Evolutionary conservation across 2,329 filamentous ascomycete species (phyloP), one percentile per base, ranked within the genome.

Genomic region (Nothophaeocryptopus gaeumannii): DNA sequence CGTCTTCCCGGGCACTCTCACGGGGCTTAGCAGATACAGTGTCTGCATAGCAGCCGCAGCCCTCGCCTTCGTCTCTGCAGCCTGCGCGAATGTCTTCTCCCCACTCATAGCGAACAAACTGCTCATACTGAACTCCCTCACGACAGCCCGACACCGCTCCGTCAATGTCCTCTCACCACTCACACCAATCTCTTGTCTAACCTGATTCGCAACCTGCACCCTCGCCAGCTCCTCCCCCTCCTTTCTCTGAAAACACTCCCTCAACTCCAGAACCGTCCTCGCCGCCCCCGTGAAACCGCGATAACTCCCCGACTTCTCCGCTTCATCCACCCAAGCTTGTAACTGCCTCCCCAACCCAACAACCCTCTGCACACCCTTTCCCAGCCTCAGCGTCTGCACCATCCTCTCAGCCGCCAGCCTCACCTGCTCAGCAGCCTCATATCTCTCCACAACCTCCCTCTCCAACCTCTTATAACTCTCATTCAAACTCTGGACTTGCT

Each of bases 401-500:
- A 96, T 78, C 9, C 90, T 80, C 62, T 87, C 81, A 1, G 89
- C 87, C 9, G 89, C 88, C 45, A 85, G 71, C 8, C 85, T 81
- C 7, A 96, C 88, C 70, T 93, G 84, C 49, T 95, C 87, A 0
- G 93, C 92, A 48, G 86, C 85, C 62, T 89, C 86, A 74, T 95
- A 88, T 61, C 92, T 89, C 62, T 86, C 81, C 45, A 89, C 78
- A 37, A 97, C 90, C 66, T 97, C 89, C 66, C 83, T 86, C 71
- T 95, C 86, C 20, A 97, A 78, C 58, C 92, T 83, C 55, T 82
- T 81, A 73, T 96, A 96, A 67, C 88, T 90, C 62, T 90, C 85
- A 57, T 88, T 90, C 55, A 99, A 76, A 55, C 81, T 85, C 50
- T 82, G 79, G 58, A 96, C 82, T 69, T 96, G 91, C 7, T 81